phyloP scores from a whole-genome alignment of 2,329 filamentous ascomycete genomes.

The Colletotrichum lupini region DNA sequence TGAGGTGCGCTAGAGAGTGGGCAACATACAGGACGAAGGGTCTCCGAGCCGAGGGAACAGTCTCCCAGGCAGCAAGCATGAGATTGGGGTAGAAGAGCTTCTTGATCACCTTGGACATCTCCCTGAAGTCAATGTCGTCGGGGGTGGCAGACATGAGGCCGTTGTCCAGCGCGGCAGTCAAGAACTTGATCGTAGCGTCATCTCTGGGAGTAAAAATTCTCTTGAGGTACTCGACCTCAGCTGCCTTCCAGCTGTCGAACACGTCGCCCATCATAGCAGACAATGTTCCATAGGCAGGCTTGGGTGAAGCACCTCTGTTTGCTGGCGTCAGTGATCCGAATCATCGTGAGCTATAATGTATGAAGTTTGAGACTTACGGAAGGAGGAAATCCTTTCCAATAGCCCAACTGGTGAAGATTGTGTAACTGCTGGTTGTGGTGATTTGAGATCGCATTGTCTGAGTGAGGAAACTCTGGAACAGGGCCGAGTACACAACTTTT shows the following conservation, averaged over 20 bases:
- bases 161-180: conserved; percentile 6
- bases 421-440: conserved; percentile 4
- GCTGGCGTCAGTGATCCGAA: too few relatives aligned
- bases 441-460: conserved; percentile 7
- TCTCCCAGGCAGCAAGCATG: conserved; percentile 4
- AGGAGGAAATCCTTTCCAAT: conserved; percentile 23
- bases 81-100: conserved; percentile 12
- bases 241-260: conserved; percentile 18
- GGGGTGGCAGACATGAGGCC: conserved; percentile 2
- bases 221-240: neutral
- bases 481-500: neutral
- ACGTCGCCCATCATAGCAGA: conserved; percentile 7
- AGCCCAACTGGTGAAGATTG: conserved; percentile 15
- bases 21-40: conserved; percentile 13
- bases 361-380: neutral
- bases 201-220: neutral
- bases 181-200: neutral
- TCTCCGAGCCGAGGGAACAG: neutral
- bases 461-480: too few relatives aligned
- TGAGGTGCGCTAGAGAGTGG: too few relatives aligned
- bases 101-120: conserved; percentile 13
- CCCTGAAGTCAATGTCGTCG: neutral
- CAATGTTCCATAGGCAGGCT: neutral
- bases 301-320: neutral
- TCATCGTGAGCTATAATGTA: neutral